phyloP scores from a whole-genome alignment of 305 asterid species.

The Fraxinus nigra region DNA sequence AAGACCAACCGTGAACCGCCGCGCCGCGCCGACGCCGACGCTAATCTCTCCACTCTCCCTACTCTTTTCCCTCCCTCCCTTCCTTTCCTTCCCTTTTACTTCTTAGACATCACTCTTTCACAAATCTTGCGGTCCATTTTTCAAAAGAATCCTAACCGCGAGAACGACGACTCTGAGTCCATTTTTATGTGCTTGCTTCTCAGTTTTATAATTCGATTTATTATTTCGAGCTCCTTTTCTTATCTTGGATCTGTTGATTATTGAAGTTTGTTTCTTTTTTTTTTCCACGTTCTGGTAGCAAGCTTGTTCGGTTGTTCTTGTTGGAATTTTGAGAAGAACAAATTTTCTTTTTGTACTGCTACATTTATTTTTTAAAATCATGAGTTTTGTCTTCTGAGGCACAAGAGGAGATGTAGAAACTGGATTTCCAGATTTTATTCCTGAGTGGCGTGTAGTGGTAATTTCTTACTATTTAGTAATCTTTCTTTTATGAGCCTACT shows the following conservation, averaged over 20 bases:
- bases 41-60: no score
- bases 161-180: no score
- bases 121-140: no score
- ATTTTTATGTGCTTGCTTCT: neutral
- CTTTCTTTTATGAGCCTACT: neutral
- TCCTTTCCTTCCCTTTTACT: no score
- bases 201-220: neutral
- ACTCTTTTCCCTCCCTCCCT: no score
- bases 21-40: no score
- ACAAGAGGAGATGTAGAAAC: conserved; percentile 85
- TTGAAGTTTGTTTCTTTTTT: neutral
- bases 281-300: neutral
- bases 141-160: no score
- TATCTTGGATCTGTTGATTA: conserved; percentile 15
- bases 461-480: conserved; percentile 11
- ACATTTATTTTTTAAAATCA: conserved; percentile 29
- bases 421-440: conserved; percentile 82
- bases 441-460: conserved; percentile 87
- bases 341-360: conserved; percentile 19
- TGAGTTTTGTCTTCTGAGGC: conserved; percentile 96
- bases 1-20: no score
- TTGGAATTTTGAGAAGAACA: conserved; percentile 18
- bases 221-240: conserved; percentile 12
- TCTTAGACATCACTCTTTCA: no score
- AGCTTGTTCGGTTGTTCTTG: neutral